Evolutionary conservation across 176 grass and related monocot species (phyloP).

Genomic region (Raddia distichophylla): DNA sequence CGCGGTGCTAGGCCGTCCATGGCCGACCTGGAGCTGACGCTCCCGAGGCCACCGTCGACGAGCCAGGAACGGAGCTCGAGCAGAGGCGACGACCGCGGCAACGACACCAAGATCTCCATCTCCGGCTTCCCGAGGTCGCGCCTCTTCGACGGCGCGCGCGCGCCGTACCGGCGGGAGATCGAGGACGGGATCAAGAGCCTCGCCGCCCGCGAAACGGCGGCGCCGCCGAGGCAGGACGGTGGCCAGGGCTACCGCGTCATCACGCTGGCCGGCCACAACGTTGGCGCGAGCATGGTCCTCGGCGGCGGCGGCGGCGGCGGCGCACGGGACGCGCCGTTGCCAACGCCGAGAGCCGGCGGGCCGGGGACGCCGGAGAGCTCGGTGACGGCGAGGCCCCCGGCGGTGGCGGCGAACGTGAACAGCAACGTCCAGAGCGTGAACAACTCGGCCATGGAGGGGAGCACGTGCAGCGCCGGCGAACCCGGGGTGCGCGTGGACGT

Average conservation of each 20-base stretch:
- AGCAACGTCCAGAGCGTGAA: slow-evolving; percentile 91
- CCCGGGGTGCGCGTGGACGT: slow-evolving; percentile 71
- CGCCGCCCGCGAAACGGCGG: slow-evolving; percentile 7
- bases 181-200: slow-evolving; percentile 64
- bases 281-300: slow-evolving; percentile 77
- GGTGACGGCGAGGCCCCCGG: slow-evolving; percentile 1
- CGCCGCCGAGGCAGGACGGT: slow-evolving; percentile 1
- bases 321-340: not conserved
- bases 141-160: slow-evolving; percentile 51
- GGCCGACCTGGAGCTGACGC: slow-evolving; percentile 34
- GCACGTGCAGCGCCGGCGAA: slow-evolving; percentile 64
- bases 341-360: not conserved
- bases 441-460: slow-evolving; percentile 78
- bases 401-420: slow-evolving; percentile 63
- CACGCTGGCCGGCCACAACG: slow-evolving; percentile 78
- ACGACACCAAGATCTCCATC: slow-evolving; percentile 57
- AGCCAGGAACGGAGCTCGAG: not conserved
- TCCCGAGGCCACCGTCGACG: slow-evolving; percentile 9
- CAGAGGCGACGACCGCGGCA: not conserved
- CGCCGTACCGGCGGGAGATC: slow-evolving; percentile 56
- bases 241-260: slow-evolving; percentile 51
- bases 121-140: slow-evolving; percentile 44
- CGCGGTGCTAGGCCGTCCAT: slow-evolving; percentile 6
- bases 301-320: slow-evolving; percentile 47
- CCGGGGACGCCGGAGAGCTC: not conserved